phyloP scores from a whole-genome alignment of 495 filamentous ascomycete genomes.

The Ascobolus immersus region DNA sequence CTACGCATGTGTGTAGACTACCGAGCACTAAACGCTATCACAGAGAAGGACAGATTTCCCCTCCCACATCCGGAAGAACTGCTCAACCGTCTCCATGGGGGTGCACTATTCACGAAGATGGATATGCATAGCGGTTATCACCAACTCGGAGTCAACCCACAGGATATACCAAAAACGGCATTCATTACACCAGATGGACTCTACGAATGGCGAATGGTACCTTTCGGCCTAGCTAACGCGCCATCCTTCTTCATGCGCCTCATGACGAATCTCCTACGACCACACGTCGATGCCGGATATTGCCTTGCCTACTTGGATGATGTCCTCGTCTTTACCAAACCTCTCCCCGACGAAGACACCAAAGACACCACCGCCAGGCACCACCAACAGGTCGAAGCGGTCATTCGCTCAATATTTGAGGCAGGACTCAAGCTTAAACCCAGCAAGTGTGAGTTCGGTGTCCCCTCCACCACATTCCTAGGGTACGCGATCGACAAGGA shows the following conservation, averaged over 20 bases:
- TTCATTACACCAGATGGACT: conserved; percentile 9
- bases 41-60: conserved; percentile 21
- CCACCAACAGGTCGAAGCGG: no score
- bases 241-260: conserved; percentile 13
- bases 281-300: not conserved
- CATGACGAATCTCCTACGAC: no score
- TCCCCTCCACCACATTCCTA: no score
- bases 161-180: conserved; percentile 14
- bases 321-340: not conserved
- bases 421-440: no score
- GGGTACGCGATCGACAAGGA: no score
- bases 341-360: no score
- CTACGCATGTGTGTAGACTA: conserved; percentile 23
- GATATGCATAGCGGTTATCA: conserved; percentile 1
- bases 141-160: conserved; percentile 11
- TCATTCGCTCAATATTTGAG: no score
- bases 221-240: conserved; percentile 10
- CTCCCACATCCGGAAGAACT: conserved; percentile 23
- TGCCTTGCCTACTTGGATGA: not conserved
- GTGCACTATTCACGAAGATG: conserved; percentile 7
- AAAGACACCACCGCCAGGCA: no score
- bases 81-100: conserved; percentile 13
- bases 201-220: conserved; percentile 4
- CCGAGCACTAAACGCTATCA: conserved; percentile 20
- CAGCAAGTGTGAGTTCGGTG: no score